Conservation (phyloP, 352 stramenopile genomes). For the Globisporangium abappressorium region DNA sequence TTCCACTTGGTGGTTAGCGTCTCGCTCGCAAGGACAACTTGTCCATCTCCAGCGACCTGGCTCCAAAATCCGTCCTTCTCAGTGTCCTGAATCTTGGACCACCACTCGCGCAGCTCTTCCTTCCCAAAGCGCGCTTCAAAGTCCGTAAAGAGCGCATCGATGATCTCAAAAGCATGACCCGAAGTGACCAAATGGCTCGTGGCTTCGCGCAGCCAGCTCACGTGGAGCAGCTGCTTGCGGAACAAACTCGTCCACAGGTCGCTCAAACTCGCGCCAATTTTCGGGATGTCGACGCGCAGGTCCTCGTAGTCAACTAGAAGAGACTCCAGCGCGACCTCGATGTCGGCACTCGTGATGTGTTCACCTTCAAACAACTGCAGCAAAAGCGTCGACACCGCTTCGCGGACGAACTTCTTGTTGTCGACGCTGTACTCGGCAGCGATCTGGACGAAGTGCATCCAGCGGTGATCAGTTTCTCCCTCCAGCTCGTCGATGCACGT, state of each 20-base stretch:
- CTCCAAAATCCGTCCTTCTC: constrained; percentile 30
- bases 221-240: constrained; percentile 35
- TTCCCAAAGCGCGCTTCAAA: constrained; percentile 29
- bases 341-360: constrained; percentile 44
- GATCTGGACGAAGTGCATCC: constrained; percentile 72
- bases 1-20: constrained; percentile 20
- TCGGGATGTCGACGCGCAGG: constrained; percentile 71
- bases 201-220: constrained; percentile 39
- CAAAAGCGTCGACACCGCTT: constrained; percentile 42
- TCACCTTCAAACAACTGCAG: constrained; percentile 36
- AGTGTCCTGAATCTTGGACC: constrained; percentile 31
- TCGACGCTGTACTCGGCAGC: constrained; percentile 46
- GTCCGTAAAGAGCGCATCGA: constrained; percentile 37
- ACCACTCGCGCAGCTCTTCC: constrained; percentile 52
- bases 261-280: constrained; percentile 49
- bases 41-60: constrained; percentile 2
- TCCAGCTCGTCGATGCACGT: constrained; percentile 72
- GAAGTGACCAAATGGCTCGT: constrained; percentile 24
- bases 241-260: constrained; percentile 68
- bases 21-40: neutral
- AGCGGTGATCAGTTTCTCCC: constrained; percentile 23
- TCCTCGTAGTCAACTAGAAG: constrained; percentile 73
- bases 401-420: constrained; percentile 42
- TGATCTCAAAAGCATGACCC: constrained; percentile 46
- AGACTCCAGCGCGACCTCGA: constrained; percentile 52